phyloP scores from a whole-genome alignment of 495 filamentous ascomycete species.

The Aspergillus sclerotioniger region DNA sequence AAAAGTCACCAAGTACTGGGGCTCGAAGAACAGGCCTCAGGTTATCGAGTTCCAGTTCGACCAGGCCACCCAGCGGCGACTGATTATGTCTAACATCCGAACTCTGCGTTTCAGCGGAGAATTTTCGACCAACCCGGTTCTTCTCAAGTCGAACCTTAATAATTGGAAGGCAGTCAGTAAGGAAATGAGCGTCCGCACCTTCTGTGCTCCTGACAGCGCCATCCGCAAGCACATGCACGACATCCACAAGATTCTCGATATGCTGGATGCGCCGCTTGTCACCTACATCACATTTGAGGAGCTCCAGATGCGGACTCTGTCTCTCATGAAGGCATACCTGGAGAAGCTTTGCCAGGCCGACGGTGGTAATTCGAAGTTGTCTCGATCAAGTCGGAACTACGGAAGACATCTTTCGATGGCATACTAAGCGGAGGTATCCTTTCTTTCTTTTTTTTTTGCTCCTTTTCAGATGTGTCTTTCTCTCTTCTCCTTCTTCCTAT shows the following conservation, averaged over 20 bases:
- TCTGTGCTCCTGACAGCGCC: conserved; percentile 52
- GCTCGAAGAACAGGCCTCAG: conserved; percentile 48
- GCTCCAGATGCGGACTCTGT: conserved; percentile 29
- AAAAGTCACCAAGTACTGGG: conserved; percentile 46
- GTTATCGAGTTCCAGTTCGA: conserved; percentile 59
- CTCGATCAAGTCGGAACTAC: background rate
- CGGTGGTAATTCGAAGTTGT: background rate
- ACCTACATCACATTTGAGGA: conserved; percentile 42
- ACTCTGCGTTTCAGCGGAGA: conserved; percentile 49
- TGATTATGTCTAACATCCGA: conserved; percentile 50
- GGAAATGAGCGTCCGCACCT: conserved; percentile 54
- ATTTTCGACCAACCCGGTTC: conserved; percentile 35
- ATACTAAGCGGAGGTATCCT: background rate
- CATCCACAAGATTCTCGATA: conserved; percentile 49
- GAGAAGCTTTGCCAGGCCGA: conserved; percentile 15
- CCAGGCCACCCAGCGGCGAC: conserved; percentile 52
- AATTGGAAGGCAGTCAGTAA: conserved; percentile 51
- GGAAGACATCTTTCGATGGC: background rate
- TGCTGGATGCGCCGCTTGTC: conserved; percentile 46
- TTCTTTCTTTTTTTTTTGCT: background rate
- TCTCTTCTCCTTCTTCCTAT: background rate
- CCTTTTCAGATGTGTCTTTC: background rate
- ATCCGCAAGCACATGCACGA: conserved; percentile 56
- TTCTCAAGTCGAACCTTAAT: conserved; percentile 47
- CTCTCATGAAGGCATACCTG: conserved; percentile 31